Percentiles rank a stretch among this genome's conserved stretches.
Conservation (phyloP, 163 green algal genomes). For the Scenedesmus sp. region DNA sequence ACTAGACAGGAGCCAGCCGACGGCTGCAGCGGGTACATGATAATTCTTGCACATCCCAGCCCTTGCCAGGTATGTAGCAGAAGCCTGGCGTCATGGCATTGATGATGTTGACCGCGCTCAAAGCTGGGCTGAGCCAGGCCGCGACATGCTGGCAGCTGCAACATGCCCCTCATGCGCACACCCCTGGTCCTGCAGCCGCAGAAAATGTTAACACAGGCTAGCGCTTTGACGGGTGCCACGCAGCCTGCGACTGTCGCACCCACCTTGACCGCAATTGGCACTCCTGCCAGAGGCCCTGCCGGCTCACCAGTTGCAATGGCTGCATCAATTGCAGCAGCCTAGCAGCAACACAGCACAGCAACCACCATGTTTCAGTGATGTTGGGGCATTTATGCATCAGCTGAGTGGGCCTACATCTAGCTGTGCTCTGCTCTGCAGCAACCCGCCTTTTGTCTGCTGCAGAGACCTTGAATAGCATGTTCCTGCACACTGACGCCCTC, state of each 20-base stretch:
- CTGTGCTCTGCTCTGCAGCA: too few species aligned
- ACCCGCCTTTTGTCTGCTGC: too few species aligned
- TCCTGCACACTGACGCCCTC: too few species aligned
- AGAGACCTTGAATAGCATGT: too few species aligned
- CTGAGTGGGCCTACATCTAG: background rate
- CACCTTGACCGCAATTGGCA: constrained; percentile 93
- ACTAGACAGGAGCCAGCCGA: too few species aligned
- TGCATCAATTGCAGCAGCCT: constrained; percentile 81
- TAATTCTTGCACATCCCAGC: too few species aligned
- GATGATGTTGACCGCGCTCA: background rate
- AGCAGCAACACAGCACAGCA: background rate
- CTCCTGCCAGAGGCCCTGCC: constrained; percentile 78
- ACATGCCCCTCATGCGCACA: background rate
- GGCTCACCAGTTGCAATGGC: constrained; percentile 59
- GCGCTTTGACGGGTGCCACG: background rate
- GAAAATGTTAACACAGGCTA: background rate
- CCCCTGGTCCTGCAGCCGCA: background rate
- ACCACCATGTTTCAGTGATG: background rate
- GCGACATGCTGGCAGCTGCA: background rate
- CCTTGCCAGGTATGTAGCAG: background rate
- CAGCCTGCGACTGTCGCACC: background rate
- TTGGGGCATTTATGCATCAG: background rate
- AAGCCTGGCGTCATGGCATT: background rate
- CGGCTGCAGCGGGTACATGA: too few species aligned
- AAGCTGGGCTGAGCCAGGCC: background rate